Base-by-base conservation (phyloP, 2,329 filamentous ascomycete species). In the Colletotrichum spinosum region DNA sequence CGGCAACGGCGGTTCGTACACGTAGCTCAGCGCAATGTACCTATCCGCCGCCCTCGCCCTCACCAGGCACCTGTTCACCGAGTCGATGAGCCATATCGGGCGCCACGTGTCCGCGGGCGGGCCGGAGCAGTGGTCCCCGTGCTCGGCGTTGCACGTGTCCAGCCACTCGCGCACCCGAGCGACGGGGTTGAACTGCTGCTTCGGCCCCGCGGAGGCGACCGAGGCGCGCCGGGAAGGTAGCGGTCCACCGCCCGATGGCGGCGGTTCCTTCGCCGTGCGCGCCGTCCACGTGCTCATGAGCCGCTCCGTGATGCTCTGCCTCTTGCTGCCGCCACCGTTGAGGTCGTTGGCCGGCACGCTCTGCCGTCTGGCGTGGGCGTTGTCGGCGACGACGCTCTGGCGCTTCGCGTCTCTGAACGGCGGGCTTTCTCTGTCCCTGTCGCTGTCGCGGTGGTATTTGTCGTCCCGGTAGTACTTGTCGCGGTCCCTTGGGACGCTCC, bases 11-110 rank as follows among this genome's bases (percentile, higher is more conserved):
- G 70, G 66, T 8, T 78, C 79, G 74, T 79, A 81, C 39, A 83
- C 80, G 67, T 83, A 83, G 72, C 80, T 83, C 33, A 83, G 73
- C n/a, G 81, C 78, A 4, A 81, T 69, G 54, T 83, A 83, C 39
- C 78, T 72, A 51, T 82, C 79, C 9, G 71, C 70, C 2, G 77
- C 74, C n/a, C 75, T 74, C 12, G 79, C 73, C 13, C 73, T 75
- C 6, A 82, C 79, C 25, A 82, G 71, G 50, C 76, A 71, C 7
- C 75, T 73, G 48, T 80, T 77, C 38, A 78, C 75, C 11, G 76
- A 75, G 64, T 82, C 79, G 61, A 82, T 75, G 52, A 82, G 77
- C 72, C 77, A 80, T 34, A 73, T 67, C 6, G 80, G 80, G 34
- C 76, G 75, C 73, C 78, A 82, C 37, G 77, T 79, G 17, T 71